Evolutionary conservation across 495 filamentous ascomycete genomes (phyloP).

Genomic region (Wilcoxina mikolae): DNA sequence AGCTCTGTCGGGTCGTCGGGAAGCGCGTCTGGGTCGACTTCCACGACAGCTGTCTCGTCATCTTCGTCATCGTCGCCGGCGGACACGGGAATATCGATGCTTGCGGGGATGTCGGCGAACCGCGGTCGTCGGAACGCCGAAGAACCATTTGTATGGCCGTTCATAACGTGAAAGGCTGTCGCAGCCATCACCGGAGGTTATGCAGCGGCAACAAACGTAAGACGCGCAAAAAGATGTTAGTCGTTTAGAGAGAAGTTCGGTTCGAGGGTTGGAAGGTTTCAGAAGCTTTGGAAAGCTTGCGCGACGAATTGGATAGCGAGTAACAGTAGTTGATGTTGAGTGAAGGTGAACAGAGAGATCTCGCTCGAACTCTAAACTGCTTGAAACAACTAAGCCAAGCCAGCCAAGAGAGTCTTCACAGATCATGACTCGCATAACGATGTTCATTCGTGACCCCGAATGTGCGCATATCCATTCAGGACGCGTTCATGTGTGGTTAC

Average conservation of each 20-base stretch:
- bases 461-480: no score
- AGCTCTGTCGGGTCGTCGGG: slow-evolving; percentile 92
- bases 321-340: not conserved
- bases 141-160: not conserved
- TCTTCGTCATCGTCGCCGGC: slow-evolving; percentile 44
- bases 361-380: not conserved
- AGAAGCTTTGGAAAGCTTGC: not conserved
- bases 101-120: slow-evolving; percentile 76
- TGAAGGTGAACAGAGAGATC: not conserved
- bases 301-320: not conserved
- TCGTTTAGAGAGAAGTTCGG: not conserved
- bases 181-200: not conserved
- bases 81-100: slow-evolving; percentile 81
- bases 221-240: not conserved
- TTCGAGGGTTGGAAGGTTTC: not conserved
- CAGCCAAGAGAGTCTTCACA: no score
- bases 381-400: not conserved
- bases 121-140: slow-evolving; percentile 32
- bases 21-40: slow-evolving; percentile 78
- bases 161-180: not conserved
- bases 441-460: no score
- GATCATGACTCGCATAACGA: no score
- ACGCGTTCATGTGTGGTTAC: no score
- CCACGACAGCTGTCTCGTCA: slow-evolving; percentile 68
- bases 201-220: not conserved